Evolutionary conservation across 495 filamentous ascomycete genomes (phyloP).

Genomic region (Parmelia sp.): DNA sequence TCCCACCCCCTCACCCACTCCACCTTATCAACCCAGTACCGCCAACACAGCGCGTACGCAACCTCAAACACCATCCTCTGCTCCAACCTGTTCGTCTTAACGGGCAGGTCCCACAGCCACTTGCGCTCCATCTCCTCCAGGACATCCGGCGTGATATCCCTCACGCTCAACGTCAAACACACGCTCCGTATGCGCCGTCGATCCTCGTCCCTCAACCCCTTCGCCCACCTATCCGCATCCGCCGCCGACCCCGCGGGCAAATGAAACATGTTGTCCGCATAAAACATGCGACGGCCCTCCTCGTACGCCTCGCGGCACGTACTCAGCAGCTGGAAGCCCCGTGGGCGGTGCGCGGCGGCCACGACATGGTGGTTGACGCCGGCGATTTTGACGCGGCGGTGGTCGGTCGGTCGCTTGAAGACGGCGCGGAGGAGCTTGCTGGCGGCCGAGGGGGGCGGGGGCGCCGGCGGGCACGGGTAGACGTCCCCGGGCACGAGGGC

Average conservation of each 20-base stretch:
- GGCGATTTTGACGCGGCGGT: not conserved
- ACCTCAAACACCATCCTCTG: not conserved
- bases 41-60: not conserved
- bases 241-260: not conserved
- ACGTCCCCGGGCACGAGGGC: not conserved
- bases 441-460: not conserved
- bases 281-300: not conserved
- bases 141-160: not conserved
- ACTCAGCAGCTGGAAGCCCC: not conserved
- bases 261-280: not conserved
- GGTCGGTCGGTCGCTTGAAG: not conserved
- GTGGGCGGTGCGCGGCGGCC: too few relatives aligned
- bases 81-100: not conserved
- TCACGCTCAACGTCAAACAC: not conserved
- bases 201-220: not conserved
- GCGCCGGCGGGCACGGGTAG: not conserved
- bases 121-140: not conserved
- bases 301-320: not conserved
- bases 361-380: not conserved
- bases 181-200: not conserved
- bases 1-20: not conserved
- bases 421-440: not conserved
- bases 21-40: not conserved
- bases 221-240: not conserved
- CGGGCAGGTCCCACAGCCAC: not conserved